phyloP scores from a whole-genome alignment of 2,329 filamentous ascomycete genomes.

The Colletotrichum spaethianum region DNA sequence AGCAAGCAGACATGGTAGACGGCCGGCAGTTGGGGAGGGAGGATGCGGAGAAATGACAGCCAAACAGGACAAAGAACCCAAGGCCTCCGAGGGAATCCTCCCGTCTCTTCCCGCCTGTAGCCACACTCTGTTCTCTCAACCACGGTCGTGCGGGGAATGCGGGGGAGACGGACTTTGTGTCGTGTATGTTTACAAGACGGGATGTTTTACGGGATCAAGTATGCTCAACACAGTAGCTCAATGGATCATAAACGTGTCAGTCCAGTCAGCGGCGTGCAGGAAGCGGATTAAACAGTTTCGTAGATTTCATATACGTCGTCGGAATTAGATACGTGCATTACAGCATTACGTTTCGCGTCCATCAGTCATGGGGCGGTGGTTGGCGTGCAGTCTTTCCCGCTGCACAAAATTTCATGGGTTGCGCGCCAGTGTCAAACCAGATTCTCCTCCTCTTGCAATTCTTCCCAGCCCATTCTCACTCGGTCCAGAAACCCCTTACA shows the following conservation, averaged over 20 bases:
- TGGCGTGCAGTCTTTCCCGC: neutral
- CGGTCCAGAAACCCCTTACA: neutral
- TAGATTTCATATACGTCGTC: constrained; percentile 36
- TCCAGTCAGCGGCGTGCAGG: neutral
- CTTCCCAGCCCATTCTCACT: neutral
- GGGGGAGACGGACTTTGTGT: constrained; percentile 27
- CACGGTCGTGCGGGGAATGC: constrained; percentile 13
- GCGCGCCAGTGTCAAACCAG: neutral
- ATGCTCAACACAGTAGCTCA: too few relatives aligned
- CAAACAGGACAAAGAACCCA: neutral
- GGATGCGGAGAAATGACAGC: constrained; percentile 14
- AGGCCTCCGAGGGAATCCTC: neutral
- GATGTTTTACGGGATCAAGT: too few relatives aligned
- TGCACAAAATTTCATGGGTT: neutral
- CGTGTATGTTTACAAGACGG: neutral
- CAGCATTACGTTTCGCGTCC: constrained; percentile 20
- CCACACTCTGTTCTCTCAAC: neutral
- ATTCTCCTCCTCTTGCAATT: neutral
- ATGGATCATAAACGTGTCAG: neutral
- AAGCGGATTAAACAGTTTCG: constrained; percentile 16
- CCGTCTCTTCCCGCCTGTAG: constrained; percentile 11
- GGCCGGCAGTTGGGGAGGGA: constrained; percentile 10
- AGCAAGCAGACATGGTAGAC: too few relatives aligned
- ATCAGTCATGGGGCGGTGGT: neutral
- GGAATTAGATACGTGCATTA: constrained; percentile 36